phyloP scores from a whole-genome alignment of 2,329 filamentous ascomycete species.

The Aspergillus vadensis region DNA sequence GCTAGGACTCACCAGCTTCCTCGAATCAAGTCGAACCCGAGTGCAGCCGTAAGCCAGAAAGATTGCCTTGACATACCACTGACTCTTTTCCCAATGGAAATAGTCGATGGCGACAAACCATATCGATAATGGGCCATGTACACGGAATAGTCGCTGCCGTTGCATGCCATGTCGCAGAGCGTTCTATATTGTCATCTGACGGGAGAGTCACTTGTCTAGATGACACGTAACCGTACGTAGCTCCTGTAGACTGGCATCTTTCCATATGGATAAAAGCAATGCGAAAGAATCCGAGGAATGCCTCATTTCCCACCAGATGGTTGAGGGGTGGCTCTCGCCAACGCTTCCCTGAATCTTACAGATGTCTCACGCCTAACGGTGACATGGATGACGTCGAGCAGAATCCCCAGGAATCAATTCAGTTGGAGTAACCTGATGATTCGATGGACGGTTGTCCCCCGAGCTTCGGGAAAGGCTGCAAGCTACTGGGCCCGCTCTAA shows the following conservation, averaged over 20 bases:
- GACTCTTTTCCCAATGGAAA: conserved; percentile 1
- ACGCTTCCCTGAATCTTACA: conserved; percentile 18
- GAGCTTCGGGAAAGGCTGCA: conserved; percentile 16
- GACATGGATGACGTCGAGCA: conserved; percentile 15
- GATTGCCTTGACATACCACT: conserved; percentile 12
- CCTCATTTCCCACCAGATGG: conserved; percentile 16
- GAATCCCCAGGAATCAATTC: conserved; percentile 18
- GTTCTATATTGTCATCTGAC: conserved; percentile 11
- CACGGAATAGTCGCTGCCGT: conserved; percentile 5
- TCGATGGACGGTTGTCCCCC: conserved; percentile 17
- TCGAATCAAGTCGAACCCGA: conserved; percentile 14
- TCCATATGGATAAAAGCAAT: conserved; percentile 18
- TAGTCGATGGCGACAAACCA: conserved; percentile 10
- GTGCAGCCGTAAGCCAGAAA: conserved; percentile 8
- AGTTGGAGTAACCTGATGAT: conserved; percentile 17
- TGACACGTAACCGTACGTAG: neutral
- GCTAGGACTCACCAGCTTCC: conserved; percentile 15
- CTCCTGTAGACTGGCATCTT: conserved; percentile 10
- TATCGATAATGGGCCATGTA: conserved; percentile 9
- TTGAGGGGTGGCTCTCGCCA: conserved; percentile 15
- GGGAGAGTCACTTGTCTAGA: conserved; percentile 7
- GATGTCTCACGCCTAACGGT: conserved; percentile 16
- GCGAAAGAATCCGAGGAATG: conserved; percentile 10
- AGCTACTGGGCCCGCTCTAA: conserved; percentile 19
- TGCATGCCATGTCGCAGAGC: conserved; percentile 10